Base-by-base conservation (phyloP, 352 stramenopile species). In the Globisporangium uncinulatum region DNA sequence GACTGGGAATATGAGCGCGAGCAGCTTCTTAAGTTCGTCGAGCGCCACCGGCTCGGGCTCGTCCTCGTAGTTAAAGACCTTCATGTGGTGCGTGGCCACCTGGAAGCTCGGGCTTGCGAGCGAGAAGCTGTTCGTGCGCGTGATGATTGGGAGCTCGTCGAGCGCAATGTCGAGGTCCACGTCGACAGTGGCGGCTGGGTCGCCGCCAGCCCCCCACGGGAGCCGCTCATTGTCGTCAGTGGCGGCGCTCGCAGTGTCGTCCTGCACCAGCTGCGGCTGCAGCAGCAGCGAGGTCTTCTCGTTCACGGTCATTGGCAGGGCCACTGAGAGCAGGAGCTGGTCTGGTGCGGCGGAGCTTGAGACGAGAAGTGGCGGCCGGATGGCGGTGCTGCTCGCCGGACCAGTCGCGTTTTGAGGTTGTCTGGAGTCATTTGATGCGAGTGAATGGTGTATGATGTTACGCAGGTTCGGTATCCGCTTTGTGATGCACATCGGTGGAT, bases 41-140 rank as follows among this genome's bases (percentile, higher is more conserved):
- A 48, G 29, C 29, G 60, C 48, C 29, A 67, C 57, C 3, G 53
- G 59, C 24, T 74, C 65, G 0, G 56, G 19, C 58, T 67, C 58
- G 14, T 58, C 20, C 3, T 83, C 74, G 9, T 64, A 61, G 10
- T 83, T 67, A 46, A 73, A 59, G 14, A 73, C 31, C 56, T 76
- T 78, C n/a, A 78, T 61, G 55, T 78, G 67, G 45, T 71, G 68
- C 34, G 70, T 48, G 2, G 67, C 70, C 11, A 69, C 56, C 10
- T 68, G 51, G 54, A 79, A 84, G 47, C 66, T 79, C 20, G 77
- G 77, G 42, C 77, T 87, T 29, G 63, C 57, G 19, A 74, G 67
- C 37, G 74, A 65, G 57, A 84, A 86, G 59, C 66, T 79, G 56
- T 70, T 69, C 52, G 68, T 74, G 58, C 74, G 77, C 39, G 71